Conservation (phyloP, 2,329 filamentous ascomycete genomes). For the Macroventuria anomochaeta region DNA sequence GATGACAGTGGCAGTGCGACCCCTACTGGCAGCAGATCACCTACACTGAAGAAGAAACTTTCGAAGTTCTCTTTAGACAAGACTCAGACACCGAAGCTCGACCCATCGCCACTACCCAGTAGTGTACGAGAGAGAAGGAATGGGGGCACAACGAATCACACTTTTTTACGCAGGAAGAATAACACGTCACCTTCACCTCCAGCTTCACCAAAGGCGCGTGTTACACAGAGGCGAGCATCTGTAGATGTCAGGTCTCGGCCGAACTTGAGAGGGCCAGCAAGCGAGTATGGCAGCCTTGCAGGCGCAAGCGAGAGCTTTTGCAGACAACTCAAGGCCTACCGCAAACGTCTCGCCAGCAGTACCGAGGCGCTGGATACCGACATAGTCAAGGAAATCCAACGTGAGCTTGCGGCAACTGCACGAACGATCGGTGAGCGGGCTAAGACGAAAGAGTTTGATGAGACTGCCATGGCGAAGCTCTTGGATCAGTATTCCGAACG, state of each 20-base stretch:
- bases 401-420: slow-evolving; percentile 60
- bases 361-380: slow-evolving; percentile 55
- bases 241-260: slow-evolving; percentile 58
- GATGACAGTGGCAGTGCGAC: slow-evolving; percentile 47
- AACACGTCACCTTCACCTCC: slow-evolving; percentile 54
- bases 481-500: slow-evolving; percentile 78
- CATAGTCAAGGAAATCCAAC: slow-evolving; percentile 61
- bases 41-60: slow-evolving; percentile 61
- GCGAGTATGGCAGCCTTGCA: slow-evolving; percentile 45
- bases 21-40: slow-evolving; percentile 54
- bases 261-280: slow-evolving; percentile 45
- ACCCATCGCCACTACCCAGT: slow-evolving; percentile 48
- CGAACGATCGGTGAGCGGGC: slow-evolving; percentile 53
- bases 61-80: slow-evolving; percentile 58
- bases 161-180: slow-evolving; percentile 34
- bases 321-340: slow-evolving; percentile 63
- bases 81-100: slow-evolving; percentile 53
- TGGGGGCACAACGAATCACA: slow-evolving; percentile 20
- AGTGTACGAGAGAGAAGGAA: slow-evolving; percentile 31
- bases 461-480: slow-evolving; percentile 59
- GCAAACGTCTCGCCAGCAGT: slow-evolving; percentile 62
- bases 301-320: slow-evolving; percentile 62
- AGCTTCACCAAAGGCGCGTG: slow-evolving; percentile 44
- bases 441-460: slow-evolving; percentile 51
- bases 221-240: slow-evolving; percentile 54